These are phyloP conservation scores for Fusarium acutatum DNA, from an alignment of 2,329 filamentous ascomycete genomes.

Conservation along the genomic window DNA sequence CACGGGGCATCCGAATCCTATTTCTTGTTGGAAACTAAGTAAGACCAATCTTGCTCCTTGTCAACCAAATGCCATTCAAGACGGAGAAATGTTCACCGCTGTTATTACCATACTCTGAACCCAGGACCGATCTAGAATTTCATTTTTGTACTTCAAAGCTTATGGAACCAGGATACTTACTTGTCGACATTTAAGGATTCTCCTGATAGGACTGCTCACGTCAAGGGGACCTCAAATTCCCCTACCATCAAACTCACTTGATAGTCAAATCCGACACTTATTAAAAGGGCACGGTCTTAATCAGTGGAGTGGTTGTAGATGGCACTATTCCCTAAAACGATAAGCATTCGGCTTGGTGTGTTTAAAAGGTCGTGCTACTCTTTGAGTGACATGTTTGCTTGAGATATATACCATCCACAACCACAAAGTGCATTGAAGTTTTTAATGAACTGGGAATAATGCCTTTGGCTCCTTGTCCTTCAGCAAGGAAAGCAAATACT, in stretches of 20 bases:
- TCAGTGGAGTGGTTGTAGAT: not conserved
- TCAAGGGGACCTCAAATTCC: not conserved
- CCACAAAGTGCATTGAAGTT: not conserved
- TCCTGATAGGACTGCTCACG: not conserved
- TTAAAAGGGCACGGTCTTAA: not conserved
- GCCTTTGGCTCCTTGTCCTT: not conserved
- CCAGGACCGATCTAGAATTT: not conserved
- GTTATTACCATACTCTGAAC: not conserved
- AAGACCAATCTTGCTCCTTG: not conserved
- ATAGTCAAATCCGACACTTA: not conserved
- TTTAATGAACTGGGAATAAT: not conserved
- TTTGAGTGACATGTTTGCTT: not conserved
- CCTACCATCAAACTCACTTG: not conserved
- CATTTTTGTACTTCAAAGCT: not conserved
- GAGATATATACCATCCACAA: not conserved
- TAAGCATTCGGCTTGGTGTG: not conserved
- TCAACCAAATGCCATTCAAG: not conserved
- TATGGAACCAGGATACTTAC: not conserved
- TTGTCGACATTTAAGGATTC: not conserved
- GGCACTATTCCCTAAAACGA: not conserved
- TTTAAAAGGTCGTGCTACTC: not conserved
- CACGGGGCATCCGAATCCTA: not conserved
- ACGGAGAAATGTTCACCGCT: not conserved
- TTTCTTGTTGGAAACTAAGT: not conserved
- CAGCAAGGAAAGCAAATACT: not conserved